Percentiles rank a stretch among this genome's conserved stretches.
These are phyloP conservation scores for Tulasnella sp. DNA, from an alignment of 768 basidiomycete genomes.

Conservation along the genomic window DNA sequence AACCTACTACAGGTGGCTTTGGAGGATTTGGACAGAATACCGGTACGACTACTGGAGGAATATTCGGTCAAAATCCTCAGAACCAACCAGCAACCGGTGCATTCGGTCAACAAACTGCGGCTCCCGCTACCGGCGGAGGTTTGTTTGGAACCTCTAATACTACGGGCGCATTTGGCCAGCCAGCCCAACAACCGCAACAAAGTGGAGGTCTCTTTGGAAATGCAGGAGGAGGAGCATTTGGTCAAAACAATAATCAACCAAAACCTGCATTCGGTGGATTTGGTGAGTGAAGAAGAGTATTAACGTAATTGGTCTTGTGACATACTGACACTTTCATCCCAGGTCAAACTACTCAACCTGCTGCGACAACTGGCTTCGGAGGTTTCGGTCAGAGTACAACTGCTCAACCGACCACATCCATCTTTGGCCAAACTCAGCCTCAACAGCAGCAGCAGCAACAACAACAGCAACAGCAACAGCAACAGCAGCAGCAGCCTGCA, in stretches of 20 bases:
- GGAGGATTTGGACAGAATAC: constrained; percentile 10
- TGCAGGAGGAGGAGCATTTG: constrained; percentile 23
- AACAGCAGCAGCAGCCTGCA: constrained; percentile 27
- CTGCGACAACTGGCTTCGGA: constrained; percentile 2
- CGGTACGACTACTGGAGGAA: no score
- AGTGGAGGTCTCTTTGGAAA: constrained; percentile 15
- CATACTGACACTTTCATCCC: no score
- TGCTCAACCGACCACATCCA: constrained; percentile 14
- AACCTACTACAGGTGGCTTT: constrained; percentile 17
- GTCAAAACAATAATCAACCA: constrained; percentile 26
- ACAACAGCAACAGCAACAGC: constrained; percentile 28
- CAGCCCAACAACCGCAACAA: constrained; percentile 16
- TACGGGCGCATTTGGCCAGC: constrained; percentile 22
- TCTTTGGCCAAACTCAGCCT: constrained; percentile 27
- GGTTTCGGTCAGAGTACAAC: constrained; percentile 14
- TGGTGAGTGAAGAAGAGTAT: neutral
- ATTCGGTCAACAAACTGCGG: constrained; percentile 19
- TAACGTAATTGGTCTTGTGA: no score
- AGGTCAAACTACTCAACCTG: constrained; percentile 9
- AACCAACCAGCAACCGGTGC: constrained; percentile 2
- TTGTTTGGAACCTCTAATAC: constrained; percentile 21
- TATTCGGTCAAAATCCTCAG: neutral
- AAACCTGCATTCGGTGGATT: constrained; percentile 24
- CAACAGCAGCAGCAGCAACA: constrained; percentile 28
- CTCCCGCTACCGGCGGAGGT: constrained; percentile 22